Conservation (phyloP, 129 eudicot genomes). For the Mikania micrantha region DNA sequence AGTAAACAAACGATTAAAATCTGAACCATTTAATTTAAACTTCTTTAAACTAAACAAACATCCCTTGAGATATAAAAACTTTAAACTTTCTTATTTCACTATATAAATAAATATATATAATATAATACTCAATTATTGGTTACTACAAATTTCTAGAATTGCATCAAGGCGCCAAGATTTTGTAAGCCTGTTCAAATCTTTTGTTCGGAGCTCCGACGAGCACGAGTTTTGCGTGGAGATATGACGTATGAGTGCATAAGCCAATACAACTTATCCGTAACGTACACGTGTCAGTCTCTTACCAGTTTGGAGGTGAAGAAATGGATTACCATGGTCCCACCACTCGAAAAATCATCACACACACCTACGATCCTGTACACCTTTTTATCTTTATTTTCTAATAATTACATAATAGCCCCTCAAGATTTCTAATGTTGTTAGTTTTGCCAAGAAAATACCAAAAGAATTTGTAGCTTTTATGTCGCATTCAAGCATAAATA, state of each 20-base stretch:
- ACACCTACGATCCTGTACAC: slow-evolving; percentile 7
- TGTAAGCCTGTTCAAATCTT: too few relatives aligned
- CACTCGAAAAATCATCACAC: background rate
- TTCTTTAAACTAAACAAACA: too few relatives aligned
- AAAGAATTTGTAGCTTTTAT: too few relatives aligned
- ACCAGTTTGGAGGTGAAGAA: slow-evolving; percentile 23
- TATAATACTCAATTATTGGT: background rate
- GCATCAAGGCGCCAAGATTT: background rate
- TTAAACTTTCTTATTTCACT: too few relatives aligned
- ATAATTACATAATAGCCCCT: slow-evolving; percentile 4
- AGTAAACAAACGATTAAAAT: too few relatives aligned
- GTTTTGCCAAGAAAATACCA: too few relatives aligned
- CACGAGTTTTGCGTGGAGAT: slow-evolving; percentile 10
- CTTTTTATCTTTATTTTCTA: background rate
- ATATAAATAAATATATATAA: too few relatives aligned
- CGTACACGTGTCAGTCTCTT: slow-evolving; percentile 29
- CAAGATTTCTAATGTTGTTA: background rate
- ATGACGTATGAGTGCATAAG: slow-evolving; percentile 7
- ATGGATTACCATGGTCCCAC: slow-evolving; percentile 10
- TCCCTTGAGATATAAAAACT: too few relatives aligned
- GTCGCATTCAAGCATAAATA: too few relatives aligned
- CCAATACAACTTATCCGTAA: slow-evolving; percentile 19
- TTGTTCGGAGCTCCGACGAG: background rate
- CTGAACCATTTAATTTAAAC: too few relatives aligned
- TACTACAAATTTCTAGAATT: background rate